Percentiles rank a stretch among this genome's conserved stretches.
Evolutionary conservation across 495 filamentous ascomycete species (phyloP).

Genomic region (Aspergillus taichungensis): DNA sequence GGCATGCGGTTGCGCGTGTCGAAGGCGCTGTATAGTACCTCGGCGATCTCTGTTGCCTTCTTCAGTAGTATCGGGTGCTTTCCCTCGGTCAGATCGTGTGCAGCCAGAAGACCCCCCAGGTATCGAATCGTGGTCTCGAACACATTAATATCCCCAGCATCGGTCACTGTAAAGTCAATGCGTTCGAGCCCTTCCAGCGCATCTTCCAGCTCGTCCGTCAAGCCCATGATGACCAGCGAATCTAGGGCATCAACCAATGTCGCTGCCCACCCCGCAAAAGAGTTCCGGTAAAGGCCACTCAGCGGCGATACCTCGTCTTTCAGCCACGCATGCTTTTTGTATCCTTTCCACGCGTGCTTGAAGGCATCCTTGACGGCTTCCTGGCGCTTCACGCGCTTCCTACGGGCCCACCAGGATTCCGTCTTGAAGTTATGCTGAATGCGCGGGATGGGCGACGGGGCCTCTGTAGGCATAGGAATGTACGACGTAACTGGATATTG

Average conservation of each 20-base stretch:
- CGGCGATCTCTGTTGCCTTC: conserved; percentile 80
- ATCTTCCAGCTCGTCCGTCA: conserved; percentile 50
- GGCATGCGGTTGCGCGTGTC: conserved; percentile 97
- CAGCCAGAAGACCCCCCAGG: conserved; percentile 72
- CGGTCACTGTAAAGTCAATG: conserved; percentile 47
- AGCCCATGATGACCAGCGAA: conserved; percentile 54
- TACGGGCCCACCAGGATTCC: conserved; percentile 30
- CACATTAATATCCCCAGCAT: conserved; percentile 54
- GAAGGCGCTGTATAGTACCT: conserved; percentile 83
- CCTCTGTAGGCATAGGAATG: conserved; percentile 38
- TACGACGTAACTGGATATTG: conserved; percentile 40
- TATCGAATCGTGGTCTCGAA: conserved; percentile 90
- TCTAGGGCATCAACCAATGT: conserved; percentile 54
- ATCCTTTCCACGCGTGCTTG: conserved; percentile 63
- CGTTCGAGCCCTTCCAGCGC: conserved; percentile 44
- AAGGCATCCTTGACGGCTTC: conserved; percentile 62
- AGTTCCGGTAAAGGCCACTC: conserved; percentile 39
- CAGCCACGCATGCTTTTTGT: conserved; percentile 67
- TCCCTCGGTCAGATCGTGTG: conserved; percentile 70
- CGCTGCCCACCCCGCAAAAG: conserved; percentile 56
- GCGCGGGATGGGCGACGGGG: conserved; percentile 33
- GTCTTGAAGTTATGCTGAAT: conserved; percentile 45
- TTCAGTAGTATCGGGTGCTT: conserved; percentile 59
- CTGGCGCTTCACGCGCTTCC: conserved; percentile 34
- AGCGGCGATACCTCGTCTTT: conserved; percentile 70